phyloP scores from a whole-genome alignment of 305 asterid species.

The Fraxinus angustifolia region DNA sequence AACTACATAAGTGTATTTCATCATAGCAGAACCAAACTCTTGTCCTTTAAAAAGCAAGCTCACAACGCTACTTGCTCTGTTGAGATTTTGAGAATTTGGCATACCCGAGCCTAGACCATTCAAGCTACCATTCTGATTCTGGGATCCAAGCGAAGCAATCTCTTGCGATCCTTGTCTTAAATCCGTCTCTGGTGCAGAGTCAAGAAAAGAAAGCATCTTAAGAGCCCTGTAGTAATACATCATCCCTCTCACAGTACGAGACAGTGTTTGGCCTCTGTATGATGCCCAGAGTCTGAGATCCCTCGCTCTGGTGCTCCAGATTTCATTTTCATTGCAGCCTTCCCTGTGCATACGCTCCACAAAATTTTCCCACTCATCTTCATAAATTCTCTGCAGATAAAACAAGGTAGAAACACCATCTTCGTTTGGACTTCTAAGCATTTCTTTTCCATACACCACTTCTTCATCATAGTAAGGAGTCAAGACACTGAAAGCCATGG shows the following conservation, averaged over 20 bases:
- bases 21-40: conserved; percentile 74
- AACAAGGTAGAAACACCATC: conserved; percentile 85
- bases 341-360: conserved; percentile 83
- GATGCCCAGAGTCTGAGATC: conserved; percentile 94
- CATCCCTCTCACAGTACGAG: conserved; percentile 96
- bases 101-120: conserved; percentile 28
- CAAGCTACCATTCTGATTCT: conserved; percentile 33
- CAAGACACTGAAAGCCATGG: conserved; percentile 94
- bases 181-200: conserved; percentile 83
- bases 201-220: conserved; percentile 88
- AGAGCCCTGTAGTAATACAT: conserved; percentile 94
- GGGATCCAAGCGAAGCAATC: conserved; percentile 43
- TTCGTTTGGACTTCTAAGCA: conserved; percentile 72
- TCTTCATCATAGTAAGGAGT: conserved; percentile 96
- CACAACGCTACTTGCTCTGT: conserved; percentile 67
- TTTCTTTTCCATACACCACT: conserved; percentile 76
- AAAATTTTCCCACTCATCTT: conserved; percentile 87
- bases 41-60: conserved; percentile 67
- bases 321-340: conserved; percentile 67
- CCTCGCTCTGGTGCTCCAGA: conserved; percentile 61
- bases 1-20: conserved; percentile 85
- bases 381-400: conserved; percentile 83
- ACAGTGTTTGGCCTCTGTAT: conserved; percentile 87
- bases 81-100: conserved; percentile 44
- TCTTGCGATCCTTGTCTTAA: conserved; percentile 68